phyloP scores from a whole-genome alignment of 805 yeast species.

The Candida tallmaniae region DNA sequence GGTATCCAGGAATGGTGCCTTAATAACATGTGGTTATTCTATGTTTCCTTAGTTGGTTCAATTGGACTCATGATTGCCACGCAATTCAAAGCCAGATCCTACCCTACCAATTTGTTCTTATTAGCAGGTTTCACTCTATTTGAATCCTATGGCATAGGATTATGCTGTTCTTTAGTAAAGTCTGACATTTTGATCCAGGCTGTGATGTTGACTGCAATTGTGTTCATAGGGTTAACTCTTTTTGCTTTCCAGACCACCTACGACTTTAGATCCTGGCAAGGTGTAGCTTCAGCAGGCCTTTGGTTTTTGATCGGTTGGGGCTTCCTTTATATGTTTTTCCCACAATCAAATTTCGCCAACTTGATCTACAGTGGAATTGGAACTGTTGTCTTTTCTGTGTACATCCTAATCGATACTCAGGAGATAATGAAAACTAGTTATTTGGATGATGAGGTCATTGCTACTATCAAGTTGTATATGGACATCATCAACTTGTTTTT shows the following conservation, averaged over 20 bases:
- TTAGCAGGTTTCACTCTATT: slow-evolving; percentile 65
- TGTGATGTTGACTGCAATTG: slow-evolving; percentile 57
- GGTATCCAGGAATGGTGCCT: slow-evolving; percentile 51
- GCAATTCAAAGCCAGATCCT: slow-evolving; percentile 55
- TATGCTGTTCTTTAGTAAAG: slow-evolving; percentile 59
- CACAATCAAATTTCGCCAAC: slow-evolving; percentile 54
- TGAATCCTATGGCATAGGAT: slow-evolving; percentile 71
- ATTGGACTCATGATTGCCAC: slow-evolving; percentile 65
- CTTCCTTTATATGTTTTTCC: slow-evolving; percentile 63
- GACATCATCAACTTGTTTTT: slow-evolving; percentile 80
- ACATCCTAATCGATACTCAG: slow-evolving; percentile 79
- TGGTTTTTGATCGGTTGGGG: slow-evolving; percentile 73
- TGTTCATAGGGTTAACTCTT: slow-evolving; percentile 71
- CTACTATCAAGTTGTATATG: slow-evolving; percentile 72
- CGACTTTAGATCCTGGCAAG: slow-evolving; percentile 68
- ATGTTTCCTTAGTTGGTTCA: slow-evolving; percentile 54
- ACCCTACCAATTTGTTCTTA: slow-evolving; percentile 61
- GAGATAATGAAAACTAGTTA: slow-evolving; percentile 66
- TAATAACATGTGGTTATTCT: slow-evolving; percentile 53
- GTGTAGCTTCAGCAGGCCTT: slow-evolving; percentile 48
- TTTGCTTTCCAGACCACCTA: slow-evolving; percentile 77
- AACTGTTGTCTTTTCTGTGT: slow-evolving; percentile 67
- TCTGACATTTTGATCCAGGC: slow-evolving; percentile 67
- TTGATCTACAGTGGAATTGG: slow-evolving; percentile 68
- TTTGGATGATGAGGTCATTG: slow-evolving; percentile 82